These are phyloP conservation scores for Phyllostachys edulis DNA, from an alignment of 176 grass and related monocot species.

Conservation along the genomic window DNA sequence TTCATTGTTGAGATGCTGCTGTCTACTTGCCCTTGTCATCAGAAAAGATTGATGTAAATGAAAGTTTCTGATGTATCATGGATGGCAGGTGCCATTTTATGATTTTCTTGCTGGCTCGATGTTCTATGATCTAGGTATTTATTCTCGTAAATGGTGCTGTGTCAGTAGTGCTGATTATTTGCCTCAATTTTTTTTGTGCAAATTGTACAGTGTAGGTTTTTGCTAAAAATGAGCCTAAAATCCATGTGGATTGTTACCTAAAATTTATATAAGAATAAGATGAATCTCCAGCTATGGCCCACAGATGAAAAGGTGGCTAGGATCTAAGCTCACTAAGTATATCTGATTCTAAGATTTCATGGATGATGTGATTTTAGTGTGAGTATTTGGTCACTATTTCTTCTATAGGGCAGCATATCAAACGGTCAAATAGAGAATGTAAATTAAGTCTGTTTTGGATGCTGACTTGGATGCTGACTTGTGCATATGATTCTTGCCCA, in stretches of 20 bases:
- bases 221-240: background rate
- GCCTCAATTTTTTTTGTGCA: background rate
- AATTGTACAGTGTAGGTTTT: background rate
- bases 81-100: background rate
- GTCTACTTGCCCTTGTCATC: background rate
- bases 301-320: background rate
- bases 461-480: constrained; percentile 1
- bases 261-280: background rate
- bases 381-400: no score
- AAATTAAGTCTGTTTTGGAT: constrained; percentile 10
- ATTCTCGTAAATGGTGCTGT: background rate
- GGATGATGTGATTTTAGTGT: background rate
- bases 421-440: background rate
- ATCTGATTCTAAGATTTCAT: background rate
- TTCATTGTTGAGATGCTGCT: background rate
- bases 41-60: background rate
- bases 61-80: constrained; percentile 1
- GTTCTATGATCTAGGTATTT: background rate
- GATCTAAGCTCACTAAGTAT: background rate
- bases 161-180: background rate
- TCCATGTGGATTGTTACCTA: no score
- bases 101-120: background rate
- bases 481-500: background rate
- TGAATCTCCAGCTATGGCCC: background rate
- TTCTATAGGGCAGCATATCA: background rate